Conservation (phyloP, 768 basidiomycete species). For the Lepiota subincarnata region DNA sequence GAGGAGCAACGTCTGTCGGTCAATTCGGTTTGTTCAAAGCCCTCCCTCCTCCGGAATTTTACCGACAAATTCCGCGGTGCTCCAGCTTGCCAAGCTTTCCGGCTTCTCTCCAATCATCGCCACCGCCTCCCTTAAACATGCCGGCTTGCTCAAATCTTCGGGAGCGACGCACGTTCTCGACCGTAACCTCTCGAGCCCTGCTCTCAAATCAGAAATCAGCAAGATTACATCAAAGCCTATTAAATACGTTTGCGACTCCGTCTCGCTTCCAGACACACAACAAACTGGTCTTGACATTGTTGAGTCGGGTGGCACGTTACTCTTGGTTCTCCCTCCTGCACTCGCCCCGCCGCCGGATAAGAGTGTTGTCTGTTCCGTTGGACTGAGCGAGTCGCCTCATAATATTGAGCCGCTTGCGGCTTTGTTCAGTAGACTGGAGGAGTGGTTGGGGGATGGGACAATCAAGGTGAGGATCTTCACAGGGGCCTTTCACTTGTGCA, state of each 20-base stretch:
- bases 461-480: conserved; percentile 24
- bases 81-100: conserved; percentile 30
- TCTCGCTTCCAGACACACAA: conserved; percentile 22
- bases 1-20: conserved; percentile 26
- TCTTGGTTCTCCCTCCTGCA: conserved; percentile 28
- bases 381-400: conserved; percentile 19
- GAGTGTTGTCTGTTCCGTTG: conserved; percentile 16
- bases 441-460: conserved; percentile 28
- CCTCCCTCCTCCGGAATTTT: too few relatives aligned
- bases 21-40: conserved; percentile 21
- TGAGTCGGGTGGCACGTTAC: conserved; percentile 31
- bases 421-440: conserved; percentile 21
- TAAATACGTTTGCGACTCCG: conserved; percentile 24
- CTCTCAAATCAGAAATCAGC: conserved; percentile 16
- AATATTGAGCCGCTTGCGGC: conserved; percentile 17
- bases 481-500: not conserved
- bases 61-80: conserved; percentile 15
- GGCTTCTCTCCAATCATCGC: conserved; percentile 40
- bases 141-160: conserved; percentile 26
- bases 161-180: conserved; percentile 40
- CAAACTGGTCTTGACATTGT: conserved; percentile 22
- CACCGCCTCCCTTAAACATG: conserved; percentile 29
- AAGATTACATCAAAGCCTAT: conserved; percentile 19
- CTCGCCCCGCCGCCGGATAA: conserved; percentile 13
- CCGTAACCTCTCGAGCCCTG: conserved; percentile 15